These are phyloP conservation scores for Leccinum broughii DNA, from an alignment of 768 basidiomycete genomes.

Conservation along the genomic window DNA sequence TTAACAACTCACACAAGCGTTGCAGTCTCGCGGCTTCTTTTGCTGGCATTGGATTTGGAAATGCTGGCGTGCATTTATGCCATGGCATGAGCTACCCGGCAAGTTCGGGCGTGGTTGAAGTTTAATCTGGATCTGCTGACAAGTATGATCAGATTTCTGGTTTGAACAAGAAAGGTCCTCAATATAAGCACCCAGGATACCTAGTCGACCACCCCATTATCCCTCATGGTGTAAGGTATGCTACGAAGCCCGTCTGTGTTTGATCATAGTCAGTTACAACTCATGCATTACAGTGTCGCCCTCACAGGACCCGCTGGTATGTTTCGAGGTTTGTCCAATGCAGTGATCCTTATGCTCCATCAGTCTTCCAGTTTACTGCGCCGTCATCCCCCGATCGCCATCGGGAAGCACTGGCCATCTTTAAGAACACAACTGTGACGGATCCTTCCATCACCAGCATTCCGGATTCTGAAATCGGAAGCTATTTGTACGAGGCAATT, in stretches of 20 bases:
- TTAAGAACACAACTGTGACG: conserved; percentile 61
- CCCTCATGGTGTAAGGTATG: conserved; percentile 83
- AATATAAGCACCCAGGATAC: conserved; percentile 92
- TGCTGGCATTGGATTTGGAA: conserved; percentile 94
- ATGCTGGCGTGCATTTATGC: conserved; percentile 89
- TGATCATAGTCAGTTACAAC: neutral
- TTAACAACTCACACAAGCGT: neutral
- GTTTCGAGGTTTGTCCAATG: conserved; percentile 16
- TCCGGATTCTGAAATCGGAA: conserved; percentile 77
- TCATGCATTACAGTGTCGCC: conserved; percentile 58
- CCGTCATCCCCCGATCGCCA: conserved; percentile 92
- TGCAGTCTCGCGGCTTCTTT: conserved; percentile 85
- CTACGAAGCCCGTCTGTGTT: neutral
- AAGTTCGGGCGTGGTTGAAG: conserved; percentile 21
- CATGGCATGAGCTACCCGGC: conserved; percentile 91
- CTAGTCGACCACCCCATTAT: conserved; percentile 84
- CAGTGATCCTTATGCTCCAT: neutral
- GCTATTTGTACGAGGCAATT: conserved; percentile 79
- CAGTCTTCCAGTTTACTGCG: conserved; percentile 93
- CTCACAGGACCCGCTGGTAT: conserved; percentile 83
- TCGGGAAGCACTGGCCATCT: conserved; percentile 84
- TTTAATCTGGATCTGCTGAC: neutral
- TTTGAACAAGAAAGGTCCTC: conserved; percentile 90
- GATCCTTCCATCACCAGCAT: conserved; percentile 73
- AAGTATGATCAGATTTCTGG: conserved; percentile 69